These are phyloP conservation scores for Colletotrichum graminicola DNA, from an alignment of 2,329 filamentous ascomycete genomes.

Conservation along the genomic window DNA sequence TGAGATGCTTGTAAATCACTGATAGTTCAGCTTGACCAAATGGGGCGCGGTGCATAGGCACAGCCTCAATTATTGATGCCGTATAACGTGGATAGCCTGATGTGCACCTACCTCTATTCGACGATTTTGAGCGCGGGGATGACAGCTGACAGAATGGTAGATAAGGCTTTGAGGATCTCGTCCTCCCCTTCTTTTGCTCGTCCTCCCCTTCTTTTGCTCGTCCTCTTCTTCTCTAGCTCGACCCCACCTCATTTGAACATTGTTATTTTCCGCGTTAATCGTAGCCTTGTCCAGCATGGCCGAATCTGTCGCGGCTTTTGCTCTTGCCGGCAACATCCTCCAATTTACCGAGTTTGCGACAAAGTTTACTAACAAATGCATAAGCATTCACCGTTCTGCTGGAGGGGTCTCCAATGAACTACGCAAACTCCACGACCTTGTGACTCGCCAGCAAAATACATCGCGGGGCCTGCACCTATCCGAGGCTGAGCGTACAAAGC, in stretches of 20 bases:
- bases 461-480: not conserved
- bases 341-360: slow-evolving; percentile 11
- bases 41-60: not conserved
- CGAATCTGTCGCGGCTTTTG: not conserved
- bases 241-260: not conserved
- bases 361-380: not conserved
- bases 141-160: not conserved
- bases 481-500: not conserved
- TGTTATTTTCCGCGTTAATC: not conserved
- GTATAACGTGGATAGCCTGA: not conserved
- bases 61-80: not conserved
- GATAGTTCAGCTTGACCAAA: not conserved
- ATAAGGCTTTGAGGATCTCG: not conserved
- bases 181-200: not conserved
- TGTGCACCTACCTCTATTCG: not conserved
- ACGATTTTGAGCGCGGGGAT: not conserved
- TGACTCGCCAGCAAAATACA: not conserved
- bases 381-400: not conserved
- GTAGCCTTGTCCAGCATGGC: not conserved
- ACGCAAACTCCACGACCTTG: not conserved
- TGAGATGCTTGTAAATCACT: not conserved
- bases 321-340: slow-evolving; percentile 11
- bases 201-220: not conserved
- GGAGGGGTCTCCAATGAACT: not conserved
- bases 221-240: too few species aligned